phyloP scores from a whole-genome alignment of 768 basidiomycete genomes.

The Lactarius hengduanensis region DNA sequence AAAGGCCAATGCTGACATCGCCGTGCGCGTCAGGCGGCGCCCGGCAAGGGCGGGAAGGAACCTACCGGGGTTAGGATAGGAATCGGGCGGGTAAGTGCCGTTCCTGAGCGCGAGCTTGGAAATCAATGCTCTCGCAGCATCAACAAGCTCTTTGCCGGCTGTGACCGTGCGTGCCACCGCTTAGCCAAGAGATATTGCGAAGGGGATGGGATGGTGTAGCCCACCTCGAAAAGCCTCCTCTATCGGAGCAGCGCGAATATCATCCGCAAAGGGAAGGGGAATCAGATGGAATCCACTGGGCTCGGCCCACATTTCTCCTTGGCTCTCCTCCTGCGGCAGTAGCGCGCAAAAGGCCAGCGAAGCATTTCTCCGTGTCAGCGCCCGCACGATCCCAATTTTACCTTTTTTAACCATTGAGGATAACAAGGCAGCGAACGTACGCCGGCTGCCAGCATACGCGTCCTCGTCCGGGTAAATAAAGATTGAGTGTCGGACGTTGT shows the following conservation, averaged over 20 bases:
- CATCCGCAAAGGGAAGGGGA: conserved; percentile 92
- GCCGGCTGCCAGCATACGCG: conserved; percentile 86
- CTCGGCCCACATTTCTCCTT: conserved; percentile 71
- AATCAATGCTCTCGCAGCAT: conserved; percentile 70
- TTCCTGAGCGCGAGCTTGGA: conserved; percentile 76
- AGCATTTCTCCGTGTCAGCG: conserved; percentile 65
- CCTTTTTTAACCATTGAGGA: conserved; percentile 78
- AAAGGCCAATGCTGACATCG: conserved; percentile 65
- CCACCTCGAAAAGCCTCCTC: conserved; percentile 63
- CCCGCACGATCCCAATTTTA: conserved; percentile 77
- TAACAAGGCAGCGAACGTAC: conserved; percentile 86
- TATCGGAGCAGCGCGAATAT: conserved; percentile 78
- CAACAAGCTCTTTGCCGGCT: conserved; percentile 69
- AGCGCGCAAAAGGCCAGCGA: conserved; percentile 80
- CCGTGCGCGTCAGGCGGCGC: conserved; percentile 12
- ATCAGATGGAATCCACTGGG: conserved; percentile 93
- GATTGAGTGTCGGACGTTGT: conserved; percentile 87
- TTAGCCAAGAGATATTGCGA: conserved; percentile 9
- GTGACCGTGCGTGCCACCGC: conserved; percentile 16
- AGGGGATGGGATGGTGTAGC: conserved; percentile 18
- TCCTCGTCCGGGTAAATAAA: conserved; percentile 94
- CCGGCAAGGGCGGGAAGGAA: neutral
- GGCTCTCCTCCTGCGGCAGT: conserved; percentile 77
- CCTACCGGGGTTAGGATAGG: conserved; percentile 86
- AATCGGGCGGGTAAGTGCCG: conserved; percentile 83